Percentiles rank a stretch among this genome's conserved stretches.
phyloP scores from a whole-genome alignment of 225 moss, liverwort and hornwort species.

The Rhytidiadelphus loreus region DNA sequence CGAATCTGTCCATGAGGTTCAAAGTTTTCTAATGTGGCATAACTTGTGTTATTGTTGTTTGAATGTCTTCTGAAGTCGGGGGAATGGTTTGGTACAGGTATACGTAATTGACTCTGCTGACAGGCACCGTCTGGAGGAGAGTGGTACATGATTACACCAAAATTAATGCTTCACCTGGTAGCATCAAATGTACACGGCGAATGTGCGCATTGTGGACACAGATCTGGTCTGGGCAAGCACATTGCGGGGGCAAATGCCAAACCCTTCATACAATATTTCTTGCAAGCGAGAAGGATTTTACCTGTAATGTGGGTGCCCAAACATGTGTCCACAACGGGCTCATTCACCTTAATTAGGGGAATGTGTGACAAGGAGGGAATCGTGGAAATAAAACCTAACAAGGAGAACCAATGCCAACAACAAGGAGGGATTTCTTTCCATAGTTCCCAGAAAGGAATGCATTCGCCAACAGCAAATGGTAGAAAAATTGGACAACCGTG shows the following conservation, averaged over 20 bases:
- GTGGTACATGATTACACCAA: not conserved
- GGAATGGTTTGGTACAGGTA: constrained; percentile 2
- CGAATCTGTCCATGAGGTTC: not conserved
- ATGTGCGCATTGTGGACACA: not conserved
- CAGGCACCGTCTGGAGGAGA: constrained; percentile 25
- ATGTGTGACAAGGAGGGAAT: not conserved
- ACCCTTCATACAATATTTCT: no score
- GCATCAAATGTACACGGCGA: not conserved
- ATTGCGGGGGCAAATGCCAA: not conserved
- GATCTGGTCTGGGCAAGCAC: not conserved
- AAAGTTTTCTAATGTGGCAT: not conserved
- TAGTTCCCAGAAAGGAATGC: no score
- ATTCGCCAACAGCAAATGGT: not conserved
- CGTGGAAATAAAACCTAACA: not conserved
- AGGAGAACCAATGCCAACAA: no score
- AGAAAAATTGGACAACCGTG: not conserved
- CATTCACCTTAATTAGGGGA: not conserved
- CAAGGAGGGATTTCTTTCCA: not conserved
- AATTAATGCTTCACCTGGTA: no score
- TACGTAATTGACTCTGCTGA: constrained; percentile 38
- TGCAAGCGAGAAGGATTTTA: not conserved
- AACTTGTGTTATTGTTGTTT: not conserved
- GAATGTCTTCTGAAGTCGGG: not conserved
- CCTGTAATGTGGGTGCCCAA: not conserved
- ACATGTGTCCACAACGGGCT: not conserved